Conservation (phyloP, 768 basidiomycete species). For the Lentinus tigrinus region DNA sequence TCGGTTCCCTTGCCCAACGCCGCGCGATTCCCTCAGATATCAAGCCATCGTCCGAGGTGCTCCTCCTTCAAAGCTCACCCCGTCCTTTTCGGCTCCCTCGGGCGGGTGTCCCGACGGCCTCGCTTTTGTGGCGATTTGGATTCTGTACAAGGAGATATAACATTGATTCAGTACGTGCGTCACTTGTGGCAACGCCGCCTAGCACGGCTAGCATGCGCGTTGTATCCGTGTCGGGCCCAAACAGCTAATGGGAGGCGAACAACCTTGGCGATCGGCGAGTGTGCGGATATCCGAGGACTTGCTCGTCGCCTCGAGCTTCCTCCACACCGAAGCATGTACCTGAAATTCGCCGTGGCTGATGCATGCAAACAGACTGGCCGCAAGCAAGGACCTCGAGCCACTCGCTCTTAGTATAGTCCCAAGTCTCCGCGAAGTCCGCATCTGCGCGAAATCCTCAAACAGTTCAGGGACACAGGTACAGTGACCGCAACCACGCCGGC, state of each 20-base stretch:
- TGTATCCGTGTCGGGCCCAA: not conserved
- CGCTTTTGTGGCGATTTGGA: not conserved
- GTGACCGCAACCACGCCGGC: slow-evolving; percentile 6
- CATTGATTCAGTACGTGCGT: slow-evolving; percentile 1
- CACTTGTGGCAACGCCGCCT: not conserved
- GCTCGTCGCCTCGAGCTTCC: not conserved
- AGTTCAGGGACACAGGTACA: slow-evolving; percentile 1
- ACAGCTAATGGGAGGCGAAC: not conserved
- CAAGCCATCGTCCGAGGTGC: not conserved
- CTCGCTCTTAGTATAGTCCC: not conserved
- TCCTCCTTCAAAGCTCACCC: not conserved
- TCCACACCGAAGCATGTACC: not conserved
- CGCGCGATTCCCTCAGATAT: not conserved
- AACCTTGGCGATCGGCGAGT: not conserved
- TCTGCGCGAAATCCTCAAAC: not conserved
- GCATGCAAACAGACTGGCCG: not conserved
- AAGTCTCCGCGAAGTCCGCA: not conserved
- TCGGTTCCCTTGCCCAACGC: not conserved
- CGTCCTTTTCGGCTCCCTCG: not conserved
- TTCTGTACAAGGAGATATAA: not conserved
- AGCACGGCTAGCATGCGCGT: not conserved
- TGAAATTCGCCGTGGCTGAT: slow-evolving; percentile 2
- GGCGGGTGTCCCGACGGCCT: not conserved
- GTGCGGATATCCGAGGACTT: slow-evolving; percentile 12
- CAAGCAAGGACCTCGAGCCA: not conserved